phyloP scores from a whole-genome alignment of 23 red algal species.

The Chondrus crispus region DNA sequence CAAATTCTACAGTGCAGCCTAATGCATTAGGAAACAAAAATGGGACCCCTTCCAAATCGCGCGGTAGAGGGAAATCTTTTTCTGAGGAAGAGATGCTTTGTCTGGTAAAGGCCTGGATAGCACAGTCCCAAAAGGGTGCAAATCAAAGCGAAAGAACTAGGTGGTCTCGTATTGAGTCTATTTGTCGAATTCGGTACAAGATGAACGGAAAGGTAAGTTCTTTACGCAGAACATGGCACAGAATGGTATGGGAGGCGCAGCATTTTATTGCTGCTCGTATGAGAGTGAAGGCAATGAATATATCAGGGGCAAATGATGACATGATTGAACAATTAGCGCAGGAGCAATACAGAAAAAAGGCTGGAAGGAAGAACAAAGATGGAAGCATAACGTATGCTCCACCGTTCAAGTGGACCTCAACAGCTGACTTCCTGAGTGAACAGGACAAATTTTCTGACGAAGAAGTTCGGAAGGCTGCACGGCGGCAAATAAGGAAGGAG shows the following conservation, averaged over 20 bases:
- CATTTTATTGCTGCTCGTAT: neutral
- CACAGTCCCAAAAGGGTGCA: neutral
- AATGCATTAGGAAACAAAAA: too few relatives aligned
- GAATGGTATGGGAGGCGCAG: neutral
- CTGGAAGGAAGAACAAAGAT: neutral
- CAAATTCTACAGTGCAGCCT: too few relatives aligned
- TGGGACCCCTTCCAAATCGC: too few relatives aligned
- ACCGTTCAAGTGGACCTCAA: neutral
- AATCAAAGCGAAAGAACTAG: neutral
- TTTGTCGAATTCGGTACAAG: neutral
- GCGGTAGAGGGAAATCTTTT: neutral
- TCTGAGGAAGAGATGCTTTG: neutral
- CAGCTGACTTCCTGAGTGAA: neutral
- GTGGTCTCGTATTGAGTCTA: neutral
- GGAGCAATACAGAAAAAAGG: neutral
- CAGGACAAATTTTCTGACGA: neutral
- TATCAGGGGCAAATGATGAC: neutral
- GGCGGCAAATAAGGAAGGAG: too few relatives aligned
- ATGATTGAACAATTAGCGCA: neutral
- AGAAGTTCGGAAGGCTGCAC: neutral
- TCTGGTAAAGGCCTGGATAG: constrained; percentile 13
- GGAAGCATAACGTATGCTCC: neutral
- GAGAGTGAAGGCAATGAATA: neutral
- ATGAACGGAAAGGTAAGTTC: neutral
- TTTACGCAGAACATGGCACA: neutral